These are phyloP conservation scores for Nakazawaea anatomiae DNA, from an alignment of 805 yeast species.

Conservation along the genomic window DNA sequence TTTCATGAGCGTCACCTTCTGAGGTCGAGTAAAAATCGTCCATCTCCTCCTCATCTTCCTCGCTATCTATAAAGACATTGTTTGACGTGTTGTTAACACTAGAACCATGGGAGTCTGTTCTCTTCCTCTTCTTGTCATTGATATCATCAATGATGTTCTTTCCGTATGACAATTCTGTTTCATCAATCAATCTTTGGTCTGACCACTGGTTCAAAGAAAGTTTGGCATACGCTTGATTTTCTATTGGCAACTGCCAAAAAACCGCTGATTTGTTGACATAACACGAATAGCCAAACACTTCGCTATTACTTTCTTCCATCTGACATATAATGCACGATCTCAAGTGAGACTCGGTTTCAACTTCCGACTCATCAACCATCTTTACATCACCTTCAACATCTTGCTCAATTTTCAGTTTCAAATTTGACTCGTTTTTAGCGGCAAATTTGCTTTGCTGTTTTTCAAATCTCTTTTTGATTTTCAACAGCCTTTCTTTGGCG, in stretches of 20 bases:
- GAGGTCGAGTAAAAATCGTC: constrained; percentile 17
- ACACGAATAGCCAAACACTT: constrained; percentile 55
- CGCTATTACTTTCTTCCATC: constrained; percentile 37
- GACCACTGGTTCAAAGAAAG: constrained; percentile 23
- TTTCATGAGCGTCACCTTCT: constrained; percentile 10
- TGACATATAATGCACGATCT: constrained; percentile 57
- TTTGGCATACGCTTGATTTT: constrained; percentile 14
- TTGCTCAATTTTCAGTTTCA: constrained; percentile 11
- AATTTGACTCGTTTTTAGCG: constrained; percentile 27
- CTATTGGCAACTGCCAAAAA: constrained; percentile 41
- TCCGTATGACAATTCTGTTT: background rate
- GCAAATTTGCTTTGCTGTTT: constrained; percentile 43
- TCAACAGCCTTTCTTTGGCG: constrained; percentile 60
- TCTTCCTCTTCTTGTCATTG: constrained; percentile 5
- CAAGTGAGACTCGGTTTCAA: constrained; percentile 19
- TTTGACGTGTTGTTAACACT: background rate
- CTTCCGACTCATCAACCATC: constrained; percentile 13
- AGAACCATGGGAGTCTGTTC: constrained; percentile 3
- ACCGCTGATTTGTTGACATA: constrained; percentile 38
- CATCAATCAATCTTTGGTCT: constrained; percentile 6
- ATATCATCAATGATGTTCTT: constrained; percentile 2
- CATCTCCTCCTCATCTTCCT: constrained; percentile 10
- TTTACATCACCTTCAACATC: constrained; percentile 18
- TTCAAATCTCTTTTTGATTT: constrained; percentile 55
- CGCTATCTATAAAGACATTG: constrained; percentile 8